These are phyloP conservation scores for Hysterangium stoloniferum DNA, from an alignment of 768 basidiomycete species.

Conservation along the genomic window DNA sequence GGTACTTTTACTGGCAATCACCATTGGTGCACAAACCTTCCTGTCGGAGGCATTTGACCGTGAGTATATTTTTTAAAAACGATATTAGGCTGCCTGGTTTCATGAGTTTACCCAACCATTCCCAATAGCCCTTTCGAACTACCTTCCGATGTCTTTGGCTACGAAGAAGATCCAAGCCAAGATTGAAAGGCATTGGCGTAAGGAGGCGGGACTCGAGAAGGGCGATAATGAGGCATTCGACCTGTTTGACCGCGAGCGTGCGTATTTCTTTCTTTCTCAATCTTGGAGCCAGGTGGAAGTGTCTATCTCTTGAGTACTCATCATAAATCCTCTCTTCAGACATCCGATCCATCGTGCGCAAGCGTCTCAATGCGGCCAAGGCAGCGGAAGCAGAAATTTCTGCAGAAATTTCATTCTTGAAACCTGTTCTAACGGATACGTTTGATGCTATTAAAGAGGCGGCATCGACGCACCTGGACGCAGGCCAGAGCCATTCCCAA, in stretches of 20 bases:
- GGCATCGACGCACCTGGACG: no score
- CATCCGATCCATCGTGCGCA: constrained; percentile 12
- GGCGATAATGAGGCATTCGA: constrained; percentile 19
- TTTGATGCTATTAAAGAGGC: no score
- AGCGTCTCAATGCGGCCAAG: neutral
- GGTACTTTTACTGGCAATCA: constrained; percentile 50
- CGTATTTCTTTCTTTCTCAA: constrained; percentile 1
- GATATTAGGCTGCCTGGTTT: no score
- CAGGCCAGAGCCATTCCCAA: no score
- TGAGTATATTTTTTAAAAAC: constrained; percentile 18
- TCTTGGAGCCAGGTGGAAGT: no score
- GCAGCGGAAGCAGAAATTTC: neutral
- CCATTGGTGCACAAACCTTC: constrained; percentile 37
- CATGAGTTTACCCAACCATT: neutral
- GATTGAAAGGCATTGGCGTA: constrained; percentile 19
- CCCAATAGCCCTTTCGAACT: constrained; percentile 38
- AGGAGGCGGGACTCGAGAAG: constrained; percentile 21
- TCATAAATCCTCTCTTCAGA: no score
- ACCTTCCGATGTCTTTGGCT: constrained; percentile 57
- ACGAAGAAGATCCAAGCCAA: constrained; percentile 44
- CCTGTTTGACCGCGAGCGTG: constrained; percentile 22
- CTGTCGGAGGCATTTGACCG: constrained; percentile 33
- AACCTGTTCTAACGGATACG: no score
- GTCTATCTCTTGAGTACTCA: neutral
- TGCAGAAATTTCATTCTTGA: no score